Percentiles rank a stretch among this genome's conserved stretches.
These are phyloP conservation scores for Alternaria incomplexa DNA, from an alignment of 2,329 filamentous ascomycete genomes.

Conservation along the genomic window DNA sequence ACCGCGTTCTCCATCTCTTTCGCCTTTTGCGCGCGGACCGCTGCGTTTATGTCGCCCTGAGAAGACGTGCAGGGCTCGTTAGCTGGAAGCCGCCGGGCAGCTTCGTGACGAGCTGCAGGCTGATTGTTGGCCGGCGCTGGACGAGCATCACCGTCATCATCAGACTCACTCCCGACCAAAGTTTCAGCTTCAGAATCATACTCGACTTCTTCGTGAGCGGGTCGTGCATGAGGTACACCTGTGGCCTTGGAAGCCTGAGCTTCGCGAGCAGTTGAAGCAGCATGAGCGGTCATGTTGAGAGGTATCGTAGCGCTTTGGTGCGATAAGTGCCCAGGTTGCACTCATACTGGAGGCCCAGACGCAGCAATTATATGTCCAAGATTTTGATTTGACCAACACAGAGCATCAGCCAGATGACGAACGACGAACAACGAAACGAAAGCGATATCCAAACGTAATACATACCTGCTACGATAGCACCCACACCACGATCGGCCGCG, in stretches of 20 bases:
- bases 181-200: slow-evolving; percentile 6
- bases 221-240: slow-evolving; percentile 11
- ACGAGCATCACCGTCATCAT: slow-evolving; percentile 3
- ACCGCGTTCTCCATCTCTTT: background rate
- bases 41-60: background rate
- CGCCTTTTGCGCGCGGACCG: background rate
- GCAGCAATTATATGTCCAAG: background rate
- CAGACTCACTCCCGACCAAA: slow-evolving; percentile 8
- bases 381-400: background rate
- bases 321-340: background rate
- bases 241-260: background rate
- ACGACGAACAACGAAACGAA: background rate
- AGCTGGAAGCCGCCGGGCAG: background rate
- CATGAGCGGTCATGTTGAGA: background rate
- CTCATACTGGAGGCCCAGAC: background rate
- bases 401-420: background rate
- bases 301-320: background rate
- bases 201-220: background rate
- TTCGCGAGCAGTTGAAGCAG: background rate
- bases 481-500: background rate
- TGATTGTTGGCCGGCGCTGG: background rate
- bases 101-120: slow-evolving; percentile 1
- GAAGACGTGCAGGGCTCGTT: background rate
- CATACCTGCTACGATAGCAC: background rate
- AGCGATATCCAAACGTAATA: background rate